These are phyloP conservation scores for Tausonia pullulans DNA, from an alignment of 1,284 basidiomycete species.

Conservation along the genomic window DNA sequence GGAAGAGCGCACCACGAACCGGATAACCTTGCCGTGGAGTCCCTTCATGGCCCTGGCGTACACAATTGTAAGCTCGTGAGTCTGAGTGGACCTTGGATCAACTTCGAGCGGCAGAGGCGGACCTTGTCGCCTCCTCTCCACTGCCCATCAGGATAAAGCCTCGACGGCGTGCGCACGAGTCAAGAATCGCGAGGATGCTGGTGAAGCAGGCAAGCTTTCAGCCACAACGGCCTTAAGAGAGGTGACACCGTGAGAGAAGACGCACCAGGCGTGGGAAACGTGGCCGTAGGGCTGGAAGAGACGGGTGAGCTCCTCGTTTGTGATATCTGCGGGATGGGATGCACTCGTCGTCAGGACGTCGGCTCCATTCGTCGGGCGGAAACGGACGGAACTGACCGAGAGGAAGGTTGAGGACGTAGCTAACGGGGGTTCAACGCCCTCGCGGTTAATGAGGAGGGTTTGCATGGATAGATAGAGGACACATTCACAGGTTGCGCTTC, in stretches of 20 bases:
- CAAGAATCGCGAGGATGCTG: slow-evolving; percentile 15
- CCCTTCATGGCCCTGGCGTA: slow-evolving; percentile 7
- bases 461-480: too few species aligned
- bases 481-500: slow-evolving; percentile 7
- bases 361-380: background rate
- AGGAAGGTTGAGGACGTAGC: slow-evolving; percentile 16
- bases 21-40: slow-evolving; percentile 4
- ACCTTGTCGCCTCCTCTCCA: slow-evolving; percentile 13
- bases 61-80: background rate
- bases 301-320: slow-evolving; percentile 13
- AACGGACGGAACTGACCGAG: background rate
- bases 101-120: background rate
- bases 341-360: background rate
- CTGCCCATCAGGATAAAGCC: slow-evolving; percentile 15
- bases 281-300: slow-evolving; percentile 12
- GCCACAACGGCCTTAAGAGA: background rate
- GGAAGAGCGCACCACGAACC: background rate
- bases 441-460: background rate
- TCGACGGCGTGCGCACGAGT: slow-evolving; percentile 13
- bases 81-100: too few species aligned
- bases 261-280: slow-evolving; percentile 11
- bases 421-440: background rate
- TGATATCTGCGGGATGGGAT: background rate
- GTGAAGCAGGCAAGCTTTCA: background rate
- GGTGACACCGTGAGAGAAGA: background rate